Percentiles rank a stretch among this genome's conserved stretches.
phyloP scores from a whole-genome alignment of 2,329 filamentous ascomycete genomes.

The Xylogone sp. region DNA sequence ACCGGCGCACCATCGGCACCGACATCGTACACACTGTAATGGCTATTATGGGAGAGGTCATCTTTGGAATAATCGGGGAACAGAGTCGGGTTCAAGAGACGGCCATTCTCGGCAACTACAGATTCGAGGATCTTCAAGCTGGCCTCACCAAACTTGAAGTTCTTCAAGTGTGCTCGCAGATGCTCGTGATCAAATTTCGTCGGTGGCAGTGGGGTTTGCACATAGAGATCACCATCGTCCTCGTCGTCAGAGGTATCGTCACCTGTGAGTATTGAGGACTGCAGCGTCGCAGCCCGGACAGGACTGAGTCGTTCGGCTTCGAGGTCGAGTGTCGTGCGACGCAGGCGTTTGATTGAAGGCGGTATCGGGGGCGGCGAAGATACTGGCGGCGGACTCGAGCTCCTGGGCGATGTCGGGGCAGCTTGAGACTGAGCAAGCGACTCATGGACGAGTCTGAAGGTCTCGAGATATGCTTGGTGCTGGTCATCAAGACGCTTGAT shows the following conservation, averaged over 20 bases:
- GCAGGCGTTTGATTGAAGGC: background rate
- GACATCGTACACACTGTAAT: slow-evolving; percentile 25
- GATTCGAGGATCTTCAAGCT: slow-evolving; percentile 36
- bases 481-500: slow-evolving; percentile 20
- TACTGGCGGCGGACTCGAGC: background rate
- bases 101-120: slow-evolving; percentile 21
- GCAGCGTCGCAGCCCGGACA: slow-evolving; percentile 9
- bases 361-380: background rate
- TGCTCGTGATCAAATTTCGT: slow-evolving; percentile 38
- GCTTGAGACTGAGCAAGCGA: slow-evolving; percentile 13
- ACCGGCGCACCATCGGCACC: slow-evolving; percentile 20
- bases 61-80: slow-evolving; percentile 16
- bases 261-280: slow-evolving; percentile 19
- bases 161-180: slow-evolving; percentile 39
- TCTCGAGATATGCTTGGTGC: slow-evolving; percentile 21
- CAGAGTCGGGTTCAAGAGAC: slow-evolving; percentile 13
- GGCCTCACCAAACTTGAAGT: slow-evolving; percentile 36
- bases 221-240: slow-evolving; percentile 33
- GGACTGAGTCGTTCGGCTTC: slow-evolving; percentile 5
- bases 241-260: slow-evolving; percentile 33
- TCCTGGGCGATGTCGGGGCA: background rate
- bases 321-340: slow-evolving; percentile 6
- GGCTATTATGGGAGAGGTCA: slow-evolving; percentile 18
- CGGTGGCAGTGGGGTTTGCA: slow-evolving; percentile 34
- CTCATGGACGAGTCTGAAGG: slow-evolving; percentile 20